These are phyloP conservation scores for Cinnamomum micranthum DNA, from an alignment of 164 flowering plant genomes.

Conservation along the genomic window DNA sequence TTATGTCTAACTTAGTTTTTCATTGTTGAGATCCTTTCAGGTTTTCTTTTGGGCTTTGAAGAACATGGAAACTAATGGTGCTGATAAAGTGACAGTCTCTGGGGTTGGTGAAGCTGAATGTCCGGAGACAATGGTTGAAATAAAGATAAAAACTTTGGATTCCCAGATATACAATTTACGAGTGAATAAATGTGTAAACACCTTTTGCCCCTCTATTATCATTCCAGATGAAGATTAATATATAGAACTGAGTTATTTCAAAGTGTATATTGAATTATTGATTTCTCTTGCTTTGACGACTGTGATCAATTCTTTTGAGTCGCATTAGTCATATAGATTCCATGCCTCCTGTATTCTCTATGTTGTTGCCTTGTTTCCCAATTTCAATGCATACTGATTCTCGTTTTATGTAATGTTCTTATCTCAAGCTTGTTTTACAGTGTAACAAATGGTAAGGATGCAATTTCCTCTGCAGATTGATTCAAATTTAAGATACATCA, in stretches of 20 bases:
- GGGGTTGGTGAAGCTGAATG: constrained; percentile 35
- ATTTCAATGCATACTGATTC: background rate
- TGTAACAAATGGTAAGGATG: background rate
- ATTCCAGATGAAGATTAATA: background rate
- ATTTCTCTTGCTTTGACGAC: background rate
- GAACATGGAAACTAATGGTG: constrained; percentile 52
- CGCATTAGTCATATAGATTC: background rate
- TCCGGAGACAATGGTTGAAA: constrained; percentile 71
- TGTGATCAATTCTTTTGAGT: background rate
- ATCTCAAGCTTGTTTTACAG: background rate
- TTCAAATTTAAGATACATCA: background rate
- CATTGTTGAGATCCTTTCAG: background rate
- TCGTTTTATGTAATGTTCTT: too few relatives aligned
- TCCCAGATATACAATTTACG: constrained; percentile 80
- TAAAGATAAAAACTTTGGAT: constrained; percentile 86
- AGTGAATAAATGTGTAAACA: constrained; percentile 75
- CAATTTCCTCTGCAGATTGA: background rate
- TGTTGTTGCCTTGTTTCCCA: background rate
- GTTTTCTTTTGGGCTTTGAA: constrained; percentile 6
- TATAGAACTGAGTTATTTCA: background rate
- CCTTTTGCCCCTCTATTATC: background rate
- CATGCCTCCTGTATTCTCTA: background rate
- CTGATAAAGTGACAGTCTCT: constrained; percentile 30
- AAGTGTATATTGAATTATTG: too few relatives aligned
- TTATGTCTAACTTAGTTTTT: background rate